phyloP scores from a whole-genome alignment of 2,329 filamentous ascomycete genomes.

The Phialemonium atrogriseum region DNA sequence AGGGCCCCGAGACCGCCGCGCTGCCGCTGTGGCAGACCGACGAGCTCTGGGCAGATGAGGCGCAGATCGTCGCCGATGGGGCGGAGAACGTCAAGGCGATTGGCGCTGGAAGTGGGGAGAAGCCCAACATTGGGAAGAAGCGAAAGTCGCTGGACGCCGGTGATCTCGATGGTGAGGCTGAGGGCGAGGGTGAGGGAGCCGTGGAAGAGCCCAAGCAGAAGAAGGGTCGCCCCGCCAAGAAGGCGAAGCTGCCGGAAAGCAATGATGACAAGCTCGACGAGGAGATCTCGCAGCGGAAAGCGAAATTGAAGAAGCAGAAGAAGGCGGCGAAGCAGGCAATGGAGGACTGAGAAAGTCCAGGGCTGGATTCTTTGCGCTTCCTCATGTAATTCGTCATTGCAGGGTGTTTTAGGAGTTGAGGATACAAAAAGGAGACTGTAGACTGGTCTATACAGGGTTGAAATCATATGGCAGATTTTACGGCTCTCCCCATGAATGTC shows the following conservation, averaged over 20 bases:
- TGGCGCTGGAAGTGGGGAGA: constrained; percentile 28
- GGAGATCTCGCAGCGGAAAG: constrained; percentile 52
- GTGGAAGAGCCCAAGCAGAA: constrained; percentile 30
- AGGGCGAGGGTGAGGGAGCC: constrained; percentile 14
- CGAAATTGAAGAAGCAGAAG: constrained; percentile 51
- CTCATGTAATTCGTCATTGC: too few relatives aligned
- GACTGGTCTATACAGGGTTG: too few relatives aligned
- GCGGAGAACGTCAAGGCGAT: constrained; percentile 39
- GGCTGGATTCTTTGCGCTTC: too few relatives aligned
- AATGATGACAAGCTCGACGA: constrained; percentile 46
- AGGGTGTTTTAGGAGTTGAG: too few relatives aligned
- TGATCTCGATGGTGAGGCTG: constrained; percentile 10
- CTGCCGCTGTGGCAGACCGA: constrained; percentile 92
- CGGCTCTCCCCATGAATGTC: too few relatives aligned
- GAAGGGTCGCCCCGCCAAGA: constrained; percentile 27
- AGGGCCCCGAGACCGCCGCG: constrained; percentile 78
- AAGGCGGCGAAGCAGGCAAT: constrained; percentile 34
- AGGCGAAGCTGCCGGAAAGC: constrained; percentile 30
- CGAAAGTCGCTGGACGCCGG: constrained; percentile 38
- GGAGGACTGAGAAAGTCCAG: neutral
- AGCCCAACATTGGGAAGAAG: constrained; percentile 58
- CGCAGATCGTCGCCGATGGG: constrained; percentile 57
- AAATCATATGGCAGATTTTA: too few relatives aligned
- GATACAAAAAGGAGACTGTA: too few relatives aligned
- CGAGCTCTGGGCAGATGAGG: constrained; percentile 79